Conservation (phyloP, 2,329 filamentous ascomycete genomes). For the Onygenales sp. region DNA sequence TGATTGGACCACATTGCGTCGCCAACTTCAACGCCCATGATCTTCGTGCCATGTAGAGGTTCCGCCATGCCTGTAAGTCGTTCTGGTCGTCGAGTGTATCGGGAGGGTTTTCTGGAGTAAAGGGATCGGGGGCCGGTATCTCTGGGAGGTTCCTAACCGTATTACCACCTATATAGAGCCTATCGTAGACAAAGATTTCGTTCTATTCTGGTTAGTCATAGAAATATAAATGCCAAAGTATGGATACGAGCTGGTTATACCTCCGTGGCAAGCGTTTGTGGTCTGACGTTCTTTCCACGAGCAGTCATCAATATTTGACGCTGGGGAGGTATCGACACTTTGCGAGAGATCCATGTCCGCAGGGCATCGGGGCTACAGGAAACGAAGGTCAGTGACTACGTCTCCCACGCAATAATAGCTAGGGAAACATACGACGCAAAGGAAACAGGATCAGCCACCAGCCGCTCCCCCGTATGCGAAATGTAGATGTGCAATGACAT, state of each 20-base stretch:
- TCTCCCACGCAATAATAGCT: constrained; percentile 5
- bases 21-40: constrained; percentile 67
- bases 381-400: constrained; percentile 13
- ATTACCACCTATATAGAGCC: constrained; percentile 51
- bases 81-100: constrained; percentile 73
- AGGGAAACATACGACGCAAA: constrained; percentile 57
- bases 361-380: constrained; percentile 66
- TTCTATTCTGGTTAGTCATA: constrained; percentile 42
- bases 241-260: constrained; percentile 32
- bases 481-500: constrained; percentile 89
- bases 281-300: constrained; percentile 73
- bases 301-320: constrained; percentile 82
- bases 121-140: constrained; percentile 46
- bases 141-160: constrained; percentile 40
- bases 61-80: constrained; percentile 78
- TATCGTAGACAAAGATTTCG: constrained; percentile 89
- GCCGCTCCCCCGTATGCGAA: constrained; percentile 82
- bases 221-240: not conserved
- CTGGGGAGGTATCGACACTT: constrained; percentile 62
- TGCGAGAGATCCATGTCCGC: constrained; percentile 67
- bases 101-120: constrained; percentile 56
- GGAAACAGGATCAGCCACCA: constrained; percentile 66
- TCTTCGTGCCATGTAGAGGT: constrained; percentile 69
- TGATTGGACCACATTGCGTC: constrained; percentile 59
- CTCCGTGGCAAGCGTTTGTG: constrained; percentile 70